Conservation (phyloP, 192 early-diverging fungal genomes). For the Mortierella alpina region DNA sequence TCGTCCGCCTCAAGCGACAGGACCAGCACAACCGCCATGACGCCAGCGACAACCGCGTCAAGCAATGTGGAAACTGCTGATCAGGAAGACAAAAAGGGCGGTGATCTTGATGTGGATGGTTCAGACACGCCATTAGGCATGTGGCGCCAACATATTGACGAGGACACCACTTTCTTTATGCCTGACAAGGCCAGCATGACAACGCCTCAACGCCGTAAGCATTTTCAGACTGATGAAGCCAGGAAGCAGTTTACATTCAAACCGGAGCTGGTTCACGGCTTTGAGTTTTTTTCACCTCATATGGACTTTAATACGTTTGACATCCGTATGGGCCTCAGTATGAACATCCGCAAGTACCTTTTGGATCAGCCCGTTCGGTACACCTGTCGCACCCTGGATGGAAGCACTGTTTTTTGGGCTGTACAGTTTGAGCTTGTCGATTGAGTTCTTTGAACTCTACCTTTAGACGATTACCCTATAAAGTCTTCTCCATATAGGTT, state of each 20-base stretch:
- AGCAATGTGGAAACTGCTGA: neutral
- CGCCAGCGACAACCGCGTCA: neutral
- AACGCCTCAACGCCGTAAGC: conserved; percentile 40
- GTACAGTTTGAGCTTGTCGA: conserved; percentile 52
- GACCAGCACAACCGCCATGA: neutral
- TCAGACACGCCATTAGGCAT: conserved; percentile 25
- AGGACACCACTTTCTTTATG: conserved; percentile 38
- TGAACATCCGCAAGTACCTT: conserved; percentile 49
- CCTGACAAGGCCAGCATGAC: conserved; percentile 20
- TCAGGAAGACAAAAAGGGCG: neutral
- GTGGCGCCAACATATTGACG: conserved; percentile 39
- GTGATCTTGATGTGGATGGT: neutral
- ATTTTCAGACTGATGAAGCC: conserved; percentile 34
- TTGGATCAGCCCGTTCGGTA: conserved; percentile 50
- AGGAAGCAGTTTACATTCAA: conserved; percentile 37
- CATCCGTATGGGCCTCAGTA: conserved; percentile 30
- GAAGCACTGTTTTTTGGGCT: conserved; percentile 36
- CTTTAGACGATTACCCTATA: neutral
- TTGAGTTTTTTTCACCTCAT: conserved; percentile 51
- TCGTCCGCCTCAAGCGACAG: conserved; percentile 11
- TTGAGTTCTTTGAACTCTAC: neutral
- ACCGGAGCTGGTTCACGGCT: conserved; percentile 42
- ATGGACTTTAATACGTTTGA: conserved; percentile 54
- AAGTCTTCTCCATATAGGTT: too few species aligned
- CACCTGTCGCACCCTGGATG: conserved; percentile 39